Evolutionary conservation across 2,329 filamentous ascomycete genomes (phyloP), one percentile per base, ranked within the genome.

Genomic region (Helotiales sp.): DNA sequence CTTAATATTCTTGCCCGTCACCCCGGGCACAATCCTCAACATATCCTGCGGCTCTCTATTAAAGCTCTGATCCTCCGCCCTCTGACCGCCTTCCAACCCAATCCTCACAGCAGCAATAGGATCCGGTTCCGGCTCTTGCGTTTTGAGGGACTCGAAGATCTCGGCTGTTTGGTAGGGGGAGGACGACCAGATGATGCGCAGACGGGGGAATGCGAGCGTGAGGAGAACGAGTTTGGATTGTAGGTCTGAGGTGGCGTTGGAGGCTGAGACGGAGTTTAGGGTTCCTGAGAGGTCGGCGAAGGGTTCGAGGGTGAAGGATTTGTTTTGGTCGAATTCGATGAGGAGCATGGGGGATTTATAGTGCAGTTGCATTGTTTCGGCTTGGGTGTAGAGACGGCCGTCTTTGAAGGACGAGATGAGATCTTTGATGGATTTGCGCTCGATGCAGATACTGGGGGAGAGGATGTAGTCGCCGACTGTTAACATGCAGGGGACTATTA

Each of bases 241-340:
- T 34, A 97, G 84, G 76, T 97, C 96, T 40, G 90, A 90, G 0
- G 88, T 85, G 66, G 81, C 83, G 26, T 84, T 79, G 57, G 84
- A 83, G 0, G 90, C 85, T 62, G 88, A 87, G 58, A 91, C 85
- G 69, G 90, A 87, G 64, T 82, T 85, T 10, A 89, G 78, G 63
- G 85, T 87, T n/a, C 87, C 84, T 8, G 85, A 84, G 62, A 90
- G 75, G 79, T 91, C 89, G 58, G 90, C 89, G 74, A 93, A 86
- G 0, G 91, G 91, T 78, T 95, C 96, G 17, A 99, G 89, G 0
- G 94, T 98, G 79, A 99, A 99, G 3, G 93, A 95, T 79, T 97
- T 97, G 82, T 97, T 95, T 77, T 97, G 92, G 78, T 97, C 94
- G 78, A 99, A 99, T 79, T 99, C 96, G 76, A 99, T 98, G 52